Evolutionary conservation across 768 basidiomycete species (phyloP).

Genomic region (Pleurotus giganteus): DNA sequence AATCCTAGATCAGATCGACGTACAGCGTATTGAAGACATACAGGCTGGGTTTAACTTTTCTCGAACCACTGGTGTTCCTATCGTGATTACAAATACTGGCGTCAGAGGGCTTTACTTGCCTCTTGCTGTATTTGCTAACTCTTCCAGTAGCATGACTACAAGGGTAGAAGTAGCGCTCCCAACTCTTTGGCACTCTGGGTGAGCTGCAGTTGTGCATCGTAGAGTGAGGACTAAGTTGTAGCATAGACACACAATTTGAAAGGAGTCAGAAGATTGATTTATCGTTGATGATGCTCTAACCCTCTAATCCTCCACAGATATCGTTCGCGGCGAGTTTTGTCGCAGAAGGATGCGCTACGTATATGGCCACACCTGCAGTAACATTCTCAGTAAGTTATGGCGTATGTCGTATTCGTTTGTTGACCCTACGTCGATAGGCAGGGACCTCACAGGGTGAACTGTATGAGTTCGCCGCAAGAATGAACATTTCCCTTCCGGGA

Average conservation of each 20-base stretch:
- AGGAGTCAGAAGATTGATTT: conserved; percentile 22
- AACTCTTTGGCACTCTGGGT: conserved; percentile 46
- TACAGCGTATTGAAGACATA: conserved; percentile 36
- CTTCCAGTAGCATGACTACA: conserved; percentile 49
- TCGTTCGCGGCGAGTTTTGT: conserved; percentile 30
- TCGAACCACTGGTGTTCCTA: conserved; percentile 31
- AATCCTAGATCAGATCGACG: conserved; percentile 37
- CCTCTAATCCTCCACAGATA: conserved; percentile 33
- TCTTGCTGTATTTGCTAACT: neutral
- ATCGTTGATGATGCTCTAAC: neutral
- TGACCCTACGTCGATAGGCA: conserved; percentile 26
- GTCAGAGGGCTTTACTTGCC: conserved; percentile 22
- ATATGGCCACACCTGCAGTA: conserved; percentile 23
- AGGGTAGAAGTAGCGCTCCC: conserved; percentile 43
- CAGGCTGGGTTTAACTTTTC: conserved; percentile 41
- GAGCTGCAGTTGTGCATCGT: neutral
- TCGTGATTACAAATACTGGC: conserved; percentile 52
- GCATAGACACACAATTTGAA: conserved; percentile 43
- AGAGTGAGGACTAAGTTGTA: too few relatives aligned
- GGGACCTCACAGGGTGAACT: conserved; percentile 42
- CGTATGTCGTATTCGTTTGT: neutral
- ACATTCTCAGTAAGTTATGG: conserved; percentile 34
- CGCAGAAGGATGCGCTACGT: conserved; percentile 31
- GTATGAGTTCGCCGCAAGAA: conserved; percentile 38
- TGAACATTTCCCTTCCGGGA: conserved; percentile 44